Conservation (phyloP, 129 eudicot genomes). For the Flaveria brownii region DNA sequence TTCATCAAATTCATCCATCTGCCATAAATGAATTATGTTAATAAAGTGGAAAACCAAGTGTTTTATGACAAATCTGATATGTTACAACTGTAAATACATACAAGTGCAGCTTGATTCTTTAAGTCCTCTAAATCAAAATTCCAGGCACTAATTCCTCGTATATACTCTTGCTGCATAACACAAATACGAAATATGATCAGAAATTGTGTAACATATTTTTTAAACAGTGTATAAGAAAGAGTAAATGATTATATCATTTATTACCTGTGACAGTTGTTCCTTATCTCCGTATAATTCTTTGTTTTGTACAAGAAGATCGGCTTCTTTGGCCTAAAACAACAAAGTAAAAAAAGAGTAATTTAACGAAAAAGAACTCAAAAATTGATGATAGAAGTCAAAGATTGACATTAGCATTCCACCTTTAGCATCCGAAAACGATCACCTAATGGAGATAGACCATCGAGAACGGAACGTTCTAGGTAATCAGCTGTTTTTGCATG, state of each 20-base stretch:
- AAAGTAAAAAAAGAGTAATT: slow-evolving; percentile 11
- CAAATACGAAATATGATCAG: background rate
- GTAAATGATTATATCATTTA: background rate
- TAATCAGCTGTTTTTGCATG: slow-evolving; percentile 73
- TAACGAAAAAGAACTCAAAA: background rate
- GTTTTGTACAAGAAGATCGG: slow-evolving; percentile 76
- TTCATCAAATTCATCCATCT: slow-evolving; percentile 70
- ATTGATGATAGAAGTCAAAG: slow-evolving; percentile 17
- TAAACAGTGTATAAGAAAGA: too few species aligned
- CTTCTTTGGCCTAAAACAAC: slow-evolving; percentile 79
- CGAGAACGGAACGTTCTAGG: slow-evolving; percentile 58
- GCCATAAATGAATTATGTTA: slow-evolving; percentile 28
- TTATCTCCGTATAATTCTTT: slow-evolving; percentile 71
- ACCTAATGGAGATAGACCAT: slow-evolving; percentile 74
- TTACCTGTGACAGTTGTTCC: slow-evolving; percentile 88
- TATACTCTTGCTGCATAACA: slow-evolving; percentile 82
- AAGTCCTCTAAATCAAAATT: slow-evolving; percentile 91
- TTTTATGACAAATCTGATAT: slow-evolving; percentile 1
- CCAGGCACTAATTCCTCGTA: slow-evolving; percentile 94
- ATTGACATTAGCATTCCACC: slow-evolving; percentile 49
- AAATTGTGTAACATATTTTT: background rate
- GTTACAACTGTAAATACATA: slow-evolving; percentile 34
- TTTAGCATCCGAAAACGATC: slow-evolving; percentile 81
- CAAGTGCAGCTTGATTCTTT: slow-evolving; percentile 90
- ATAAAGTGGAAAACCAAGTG: slow-evolving; percentile 2